Evolutionary conservation across 2,329 filamentous ascomycete species (phyloP), one percentile per base, ranked within the genome.

Genomic region (Dryadomyces quercus-mongolicae): DNA sequence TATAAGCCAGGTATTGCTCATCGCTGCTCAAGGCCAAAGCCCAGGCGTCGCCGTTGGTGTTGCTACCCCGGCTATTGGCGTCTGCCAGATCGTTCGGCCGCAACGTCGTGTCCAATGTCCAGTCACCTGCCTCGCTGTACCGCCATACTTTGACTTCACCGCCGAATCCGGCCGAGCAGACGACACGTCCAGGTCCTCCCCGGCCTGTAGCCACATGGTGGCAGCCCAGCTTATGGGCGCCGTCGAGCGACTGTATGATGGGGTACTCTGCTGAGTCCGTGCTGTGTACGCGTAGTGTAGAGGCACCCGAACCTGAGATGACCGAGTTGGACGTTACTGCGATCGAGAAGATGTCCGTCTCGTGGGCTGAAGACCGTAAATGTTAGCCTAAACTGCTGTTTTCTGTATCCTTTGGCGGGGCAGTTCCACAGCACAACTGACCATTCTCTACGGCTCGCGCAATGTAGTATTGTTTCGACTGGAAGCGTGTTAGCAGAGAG

Each of bases 391-490:
- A 18, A 55, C 52, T 46, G 49, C 13, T 43, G 22, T 49, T 40
- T 51, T 51, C 63, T 66, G 42, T 12, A 1, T 16, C 1, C 2
- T 21, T 54, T 53, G 55, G 57, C 45, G 55, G 57, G 53, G 51
- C 38, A 13, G 20, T 7, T 53, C 20, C 10, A 40, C 36, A 40
- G 10, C n/a, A 38, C 12, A 22, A 3, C 42, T 3, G 68, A 88
- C 88, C 90, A 74, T 90, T 81, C 67, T 95, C 87, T 68, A 95
- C 81, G 46, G 90, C 92, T 69, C 95, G 88, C 61, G 86, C 86
- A 64, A 92, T 94, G 59, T 98, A 80, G 68, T 96, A 98, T 84
- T 97, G 93, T 74, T 97, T 97, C 54, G 93, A 98, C 93, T 96
- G 57, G 1, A 56, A 42, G 8, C 3, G 5, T 16, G n/a, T 36